Conservation (phyloP, 257 asterid genomes). For the Paraleonurus japonicus region DNA sequence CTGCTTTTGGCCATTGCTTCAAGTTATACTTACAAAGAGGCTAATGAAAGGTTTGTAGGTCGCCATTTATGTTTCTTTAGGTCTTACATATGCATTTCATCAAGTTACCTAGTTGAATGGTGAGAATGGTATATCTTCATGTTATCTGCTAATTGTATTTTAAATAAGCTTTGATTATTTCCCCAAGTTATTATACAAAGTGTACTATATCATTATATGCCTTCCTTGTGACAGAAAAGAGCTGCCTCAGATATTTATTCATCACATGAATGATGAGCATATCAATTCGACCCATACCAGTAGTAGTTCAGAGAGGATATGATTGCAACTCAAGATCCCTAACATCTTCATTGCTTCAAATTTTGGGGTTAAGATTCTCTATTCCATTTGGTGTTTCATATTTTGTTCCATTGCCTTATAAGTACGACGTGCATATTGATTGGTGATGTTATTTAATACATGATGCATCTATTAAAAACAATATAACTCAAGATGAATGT, state of each 20-base stretch:
- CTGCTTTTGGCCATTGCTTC: slow-evolving; percentile 76
- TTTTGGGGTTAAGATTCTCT: background rate
- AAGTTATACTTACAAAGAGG: slow-evolving; percentile 75
- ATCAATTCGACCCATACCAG: slow-evolving; percentile 27
- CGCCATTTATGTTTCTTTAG: background rate
- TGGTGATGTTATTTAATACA: background rate
- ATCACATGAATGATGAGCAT: slow-evolving; percentile 35
- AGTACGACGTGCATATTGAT: background rate
- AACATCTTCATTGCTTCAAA: background rate
- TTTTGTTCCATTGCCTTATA: too few species aligned
- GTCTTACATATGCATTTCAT: background rate
- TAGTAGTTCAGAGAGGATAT: slow-evolving; percentile 30
- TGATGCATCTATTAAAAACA: background rate
- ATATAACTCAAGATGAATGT: background rate
- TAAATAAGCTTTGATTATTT: background rate
- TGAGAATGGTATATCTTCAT: background rate
- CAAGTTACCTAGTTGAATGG: background rate
- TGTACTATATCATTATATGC: background rate
- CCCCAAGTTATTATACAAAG: background rate
- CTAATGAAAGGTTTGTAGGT: slow-evolving; percentile 55
- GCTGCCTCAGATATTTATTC: slow-evolving; percentile 59
- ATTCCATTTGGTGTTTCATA: background rate
- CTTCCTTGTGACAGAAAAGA: slow-evolving; percentile 60
- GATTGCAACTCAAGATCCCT: background rate
- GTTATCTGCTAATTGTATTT: background rate